A percentile compares a stretch with the other conserved stretches of the same genome.
Evolutionary conservation across 1,284 basidiomycete species (phyloP).

Genomic region (Tetrapyrgos nigripes): DNA sequence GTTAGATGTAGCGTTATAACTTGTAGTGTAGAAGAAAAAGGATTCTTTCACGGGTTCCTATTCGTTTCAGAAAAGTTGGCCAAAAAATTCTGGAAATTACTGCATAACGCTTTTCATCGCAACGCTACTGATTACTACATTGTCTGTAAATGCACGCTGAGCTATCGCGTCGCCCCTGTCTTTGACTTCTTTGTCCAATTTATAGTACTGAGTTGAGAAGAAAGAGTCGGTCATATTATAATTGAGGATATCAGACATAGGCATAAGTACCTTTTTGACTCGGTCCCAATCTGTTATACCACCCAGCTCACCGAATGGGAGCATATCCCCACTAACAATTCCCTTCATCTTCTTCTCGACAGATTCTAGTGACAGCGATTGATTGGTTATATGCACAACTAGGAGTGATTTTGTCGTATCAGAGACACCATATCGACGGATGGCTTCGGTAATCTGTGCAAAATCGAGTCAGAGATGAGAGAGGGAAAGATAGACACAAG

Average conservation of each 20-base stretch:
- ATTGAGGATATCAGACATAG: neutral
- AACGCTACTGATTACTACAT: constrained; percentile 76
- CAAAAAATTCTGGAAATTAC: constrained; percentile 29
- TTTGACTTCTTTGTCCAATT: constrained; percentile 65
- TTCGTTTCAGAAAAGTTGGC: no score
- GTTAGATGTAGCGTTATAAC: no score
- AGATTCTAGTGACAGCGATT: constrained; percentile 35
- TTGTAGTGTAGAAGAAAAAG: no score
- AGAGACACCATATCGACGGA: constrained; percentile 84
- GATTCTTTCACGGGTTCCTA: no score
- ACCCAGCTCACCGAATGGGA: constrained; percentile 52
- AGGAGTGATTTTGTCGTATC: constrained; percentile 71
- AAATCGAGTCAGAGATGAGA: constrained; percentile 1
- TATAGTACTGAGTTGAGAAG: constrained; percentile 65
- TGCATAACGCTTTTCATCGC: constrained; percentile 81
- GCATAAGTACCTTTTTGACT: constrained; percentile 69
- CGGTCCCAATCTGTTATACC: constrained; percentile 71
- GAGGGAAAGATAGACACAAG: neutral
- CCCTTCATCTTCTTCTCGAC: constrained; percentile 58
- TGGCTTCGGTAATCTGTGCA: constrained; percentile 88
- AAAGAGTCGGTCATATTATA: neutral
- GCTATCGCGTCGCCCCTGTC: constrained; percentile 41
- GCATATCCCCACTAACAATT: constrained; percentile 62
- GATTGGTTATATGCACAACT: constrained; percentile 70
- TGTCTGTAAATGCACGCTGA: constrained; percentile 57